Conservation (phyloP, 345 rosid genomes). For the Corchorus capsularis region DNA sequence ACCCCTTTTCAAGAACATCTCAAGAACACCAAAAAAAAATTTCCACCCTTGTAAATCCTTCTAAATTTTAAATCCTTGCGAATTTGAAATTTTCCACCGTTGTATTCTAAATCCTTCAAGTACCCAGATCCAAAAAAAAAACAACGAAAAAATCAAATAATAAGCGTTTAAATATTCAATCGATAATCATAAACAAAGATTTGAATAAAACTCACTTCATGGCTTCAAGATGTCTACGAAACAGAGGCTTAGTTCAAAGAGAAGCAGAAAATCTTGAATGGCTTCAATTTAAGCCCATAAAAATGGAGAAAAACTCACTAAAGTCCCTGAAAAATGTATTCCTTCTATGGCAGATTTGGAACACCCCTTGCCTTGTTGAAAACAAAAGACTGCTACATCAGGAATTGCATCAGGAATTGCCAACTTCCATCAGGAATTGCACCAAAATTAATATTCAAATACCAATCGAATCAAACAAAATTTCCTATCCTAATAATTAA, state of each 20-base stretch:
- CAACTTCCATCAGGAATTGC: constrained; percentile 19
- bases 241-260: constrained; percentile 39
- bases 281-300: constrained; percentile 45
- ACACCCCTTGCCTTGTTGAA: constrained; percentile 25
- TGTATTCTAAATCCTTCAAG: no score
- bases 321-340: constrained; percentile 21
- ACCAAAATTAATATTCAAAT: constrained; percentile 18
- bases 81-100: no score
- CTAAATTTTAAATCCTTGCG: no score
- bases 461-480: not conserved
- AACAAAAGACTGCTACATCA: constrained; percentile 3
- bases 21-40: no score
- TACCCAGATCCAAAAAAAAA: not conserved
- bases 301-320: constrained; percentile 18
- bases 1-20: no score
- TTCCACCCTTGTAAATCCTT: no score
- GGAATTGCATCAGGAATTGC: no score
- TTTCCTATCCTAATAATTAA: not conserved
- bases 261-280: constrained; percentile 31
- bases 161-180: not conserved
- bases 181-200: not conserved
- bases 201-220: constrained; percentile 51
- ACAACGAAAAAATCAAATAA: not conserved
- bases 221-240: constrained; percentile 41
- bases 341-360: constrained; percentile 44